phyloP scores from a whole-genome alignment of 2,329 filamentous ascomycete species.

The Didymella exigua region DNA sequence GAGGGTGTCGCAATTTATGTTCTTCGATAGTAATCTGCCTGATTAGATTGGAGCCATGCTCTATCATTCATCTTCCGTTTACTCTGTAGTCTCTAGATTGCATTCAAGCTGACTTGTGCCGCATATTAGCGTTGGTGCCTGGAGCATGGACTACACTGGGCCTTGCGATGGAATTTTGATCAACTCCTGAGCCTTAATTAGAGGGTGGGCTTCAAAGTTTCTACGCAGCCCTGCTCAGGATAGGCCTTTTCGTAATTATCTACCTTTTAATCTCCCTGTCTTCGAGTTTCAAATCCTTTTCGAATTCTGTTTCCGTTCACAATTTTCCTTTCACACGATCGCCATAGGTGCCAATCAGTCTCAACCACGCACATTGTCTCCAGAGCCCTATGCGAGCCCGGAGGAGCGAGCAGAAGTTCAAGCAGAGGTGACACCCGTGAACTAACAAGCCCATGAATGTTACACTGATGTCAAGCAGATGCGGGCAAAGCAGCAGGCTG shows the following conservation, averaged over 20 bases:
- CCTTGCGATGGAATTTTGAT: constrained; percentile 2
- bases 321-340: not conserved
- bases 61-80: not conserved
- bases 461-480: constrained; percentile 27
- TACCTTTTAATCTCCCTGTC: not conserved
- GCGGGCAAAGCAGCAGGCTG: constrained; percentile 39
- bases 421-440: constrained; percentile 29
- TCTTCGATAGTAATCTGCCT: no score
- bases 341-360: constrained; percentile 38
- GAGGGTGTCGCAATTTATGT: no score
- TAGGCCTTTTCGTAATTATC: no score
- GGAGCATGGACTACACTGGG: constrained; percentile 7
- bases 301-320: no score
- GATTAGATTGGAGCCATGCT: no score
- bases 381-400: constrained; percentile 30
- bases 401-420: constrained; percentile 31
- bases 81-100: not conserved
- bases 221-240: not conserved
- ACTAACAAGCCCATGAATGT: not conserved
- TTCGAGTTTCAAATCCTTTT: not conserved
- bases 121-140: constrained; percentile 10
- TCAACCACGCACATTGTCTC: constrained; percentile 20
- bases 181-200: not conserved
- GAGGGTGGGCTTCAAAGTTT: not conserved
- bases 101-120: not conserved